Percentiles rank a stretch among this genome's conserved stretches.
phyloP scores from a whole-genome alignment of 306 rosid species.

The Vigna nakashimae region DNA sequence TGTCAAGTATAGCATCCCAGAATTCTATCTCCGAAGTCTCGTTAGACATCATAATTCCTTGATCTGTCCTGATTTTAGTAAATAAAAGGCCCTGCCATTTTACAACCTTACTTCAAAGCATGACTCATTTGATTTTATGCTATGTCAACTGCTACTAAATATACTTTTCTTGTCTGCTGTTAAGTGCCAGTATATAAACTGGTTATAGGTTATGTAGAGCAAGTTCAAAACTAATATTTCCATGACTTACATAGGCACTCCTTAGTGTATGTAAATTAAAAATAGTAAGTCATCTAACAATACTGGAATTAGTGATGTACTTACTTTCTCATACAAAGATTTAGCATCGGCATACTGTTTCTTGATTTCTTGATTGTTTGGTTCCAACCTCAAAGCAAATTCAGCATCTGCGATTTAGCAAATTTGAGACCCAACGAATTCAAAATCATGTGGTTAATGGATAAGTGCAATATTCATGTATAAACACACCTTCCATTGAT shows the following conservation, averaged over 20 bases:
- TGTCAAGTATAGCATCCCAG: neutral
- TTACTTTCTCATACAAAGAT: slow-evolving; percentile 79
- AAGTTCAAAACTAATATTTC: slow-evolving; percentile 33
- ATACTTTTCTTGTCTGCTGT: neutral
- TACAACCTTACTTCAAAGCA: slow-evolving; percentile 27
- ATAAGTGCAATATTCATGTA: slow-evolving; percentile 31
- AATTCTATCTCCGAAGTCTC: slow-evolving; percentile 22
- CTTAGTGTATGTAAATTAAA: slow-evolving; percentile 8
- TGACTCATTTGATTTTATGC: slow-evolving; percentile 1
- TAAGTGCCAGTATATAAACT: neutral
- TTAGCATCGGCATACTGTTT: slow-evolving; percentile 85
- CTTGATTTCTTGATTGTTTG: slow-evolving; percentile 91
- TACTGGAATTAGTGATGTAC: slow-evolving; percentile 26
- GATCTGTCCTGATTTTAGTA: slow-evolving; percentile 1
- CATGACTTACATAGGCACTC: neutral
- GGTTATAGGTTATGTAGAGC: neutral
- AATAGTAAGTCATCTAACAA: slow-evolving; percentile 16
- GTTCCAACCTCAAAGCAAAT: slow-evolving; percentile 92
- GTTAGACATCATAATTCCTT: neutral
- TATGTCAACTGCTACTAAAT: neutral
- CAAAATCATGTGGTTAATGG: slow-evolving; percentile 28
- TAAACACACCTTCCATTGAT: slow-evolving; percentile 78
- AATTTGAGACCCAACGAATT: slow-evolving; percentile 49
- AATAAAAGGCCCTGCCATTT: neutral
- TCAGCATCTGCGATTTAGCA: slow-evolving; percentile 81